phyloP scores from a whole-genome alignment of 2,329 filamentous ascomycete species.

The Sphaerulina musiva region DNA sequence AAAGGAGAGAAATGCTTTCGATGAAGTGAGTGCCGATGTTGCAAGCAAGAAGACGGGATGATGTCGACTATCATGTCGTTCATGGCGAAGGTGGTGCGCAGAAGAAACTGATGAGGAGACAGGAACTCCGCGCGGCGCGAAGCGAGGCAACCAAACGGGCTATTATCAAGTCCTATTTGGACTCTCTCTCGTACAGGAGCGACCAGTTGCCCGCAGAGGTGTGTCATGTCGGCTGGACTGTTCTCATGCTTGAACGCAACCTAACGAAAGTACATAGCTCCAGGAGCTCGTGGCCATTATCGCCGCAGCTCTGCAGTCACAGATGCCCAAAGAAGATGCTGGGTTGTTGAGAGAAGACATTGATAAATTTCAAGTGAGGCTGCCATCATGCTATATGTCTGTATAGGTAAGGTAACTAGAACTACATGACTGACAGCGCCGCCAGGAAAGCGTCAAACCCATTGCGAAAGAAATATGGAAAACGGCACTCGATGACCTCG shows the following conservation, averaged over 20 bases:
- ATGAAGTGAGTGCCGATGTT: slow-evolving; percentile 28
- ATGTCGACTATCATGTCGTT: too few species aligned
- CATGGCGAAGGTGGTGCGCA: not conserved
- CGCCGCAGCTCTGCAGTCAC: slow-evolving; percentile 36
- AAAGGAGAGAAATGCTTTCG: slow-evolving; percentile 37
- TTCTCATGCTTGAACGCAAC: not conserved
- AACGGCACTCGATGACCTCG: slow-evolving; percentile 29
- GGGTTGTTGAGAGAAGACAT: slow-evolving; percentile 38
- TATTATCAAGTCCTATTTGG: slow-evolving; percentile 34
- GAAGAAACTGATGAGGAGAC: not conserved
- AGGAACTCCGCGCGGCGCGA: slow-evolving; percentile 37
- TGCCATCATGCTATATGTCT: too few species aligned
- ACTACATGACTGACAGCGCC: slow-evolving; percentile 1
- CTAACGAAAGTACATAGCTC: slow-evolving; percentile 26
- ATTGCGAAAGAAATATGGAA: slow-evolving; percentile 34
- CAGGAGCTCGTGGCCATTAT: slow-evolving; percentile 40
- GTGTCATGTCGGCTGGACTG: not conserved
- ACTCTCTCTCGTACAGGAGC: slow-evolving; percentile 32
- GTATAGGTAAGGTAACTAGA: too few species aligned
- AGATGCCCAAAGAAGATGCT: slow-evolving; percentile 34
- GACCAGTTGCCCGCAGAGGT: slow-evolving; percentile 38
- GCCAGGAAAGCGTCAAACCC: slow-evolving; percentile 31
- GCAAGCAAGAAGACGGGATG: not conserved
- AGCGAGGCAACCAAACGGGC: slow-evolving; percentile 31
- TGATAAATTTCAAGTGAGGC: slow-evolving; percentile 32